Percentiles rank a stretch among this genome's conserved stretches.
These are phyloP conservation scores for Trichoderma atroviride DNA, from an alignment of 2,329 filamentous ascomycete genomes.

Conservation along the genomic window DNA sequence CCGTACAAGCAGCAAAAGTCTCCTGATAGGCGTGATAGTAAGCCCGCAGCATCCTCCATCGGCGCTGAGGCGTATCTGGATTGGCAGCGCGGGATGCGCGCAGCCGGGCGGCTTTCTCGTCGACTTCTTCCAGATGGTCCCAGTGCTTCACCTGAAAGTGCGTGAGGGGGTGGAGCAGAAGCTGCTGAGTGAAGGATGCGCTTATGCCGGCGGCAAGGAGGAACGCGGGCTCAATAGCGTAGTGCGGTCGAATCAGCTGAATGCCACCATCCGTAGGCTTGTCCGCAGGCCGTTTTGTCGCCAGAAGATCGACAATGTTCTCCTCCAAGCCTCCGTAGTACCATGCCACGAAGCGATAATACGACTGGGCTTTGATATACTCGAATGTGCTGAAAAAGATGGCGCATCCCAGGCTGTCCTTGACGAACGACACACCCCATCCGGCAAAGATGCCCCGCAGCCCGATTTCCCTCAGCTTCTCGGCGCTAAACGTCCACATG, in stretches of 20 bases:
- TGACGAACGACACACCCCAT: conserved; percentile 68
- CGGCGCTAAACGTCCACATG: conserved; percentile 72
- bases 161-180: conserved; percentile 70
- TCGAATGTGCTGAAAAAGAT: conserved; percentile 78
- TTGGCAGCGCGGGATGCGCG: conserved; percentile 39
- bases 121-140: conserved; percentile 71
- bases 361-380: conserved; percentile 71
- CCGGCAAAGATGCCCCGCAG: conserved; percentile 73
- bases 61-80: conserved; percentile 40
- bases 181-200: conserved; percentile 69
- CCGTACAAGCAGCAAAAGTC: conserved; percentile 63
- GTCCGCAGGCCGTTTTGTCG: conserved; percentile 47
- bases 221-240: conserved; percentile 73
- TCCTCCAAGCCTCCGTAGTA: conserved; percentile 65
- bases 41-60: conserved; percentile 59
- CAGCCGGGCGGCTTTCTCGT: conserved; percentile 58
- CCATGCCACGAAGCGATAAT: conserved; percentile 70
- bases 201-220: conserved; percentile 68
- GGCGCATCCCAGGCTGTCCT: conserved; percentile 70
- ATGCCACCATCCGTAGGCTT: conserved; percentile 37
- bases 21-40: conserved; percentile 74
- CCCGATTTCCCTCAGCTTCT: conserved; percentile 70
- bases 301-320: conserved; percentile 54
- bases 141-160: conserved; percentile 74
- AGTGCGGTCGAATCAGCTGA: conserved; percentile 69